These are phyloP conservation scores for Ilyonectria sp. DNA, from an alignment of 2,329 filamentous ascomycete genomes.

Conservation along the genomic window DNA sequence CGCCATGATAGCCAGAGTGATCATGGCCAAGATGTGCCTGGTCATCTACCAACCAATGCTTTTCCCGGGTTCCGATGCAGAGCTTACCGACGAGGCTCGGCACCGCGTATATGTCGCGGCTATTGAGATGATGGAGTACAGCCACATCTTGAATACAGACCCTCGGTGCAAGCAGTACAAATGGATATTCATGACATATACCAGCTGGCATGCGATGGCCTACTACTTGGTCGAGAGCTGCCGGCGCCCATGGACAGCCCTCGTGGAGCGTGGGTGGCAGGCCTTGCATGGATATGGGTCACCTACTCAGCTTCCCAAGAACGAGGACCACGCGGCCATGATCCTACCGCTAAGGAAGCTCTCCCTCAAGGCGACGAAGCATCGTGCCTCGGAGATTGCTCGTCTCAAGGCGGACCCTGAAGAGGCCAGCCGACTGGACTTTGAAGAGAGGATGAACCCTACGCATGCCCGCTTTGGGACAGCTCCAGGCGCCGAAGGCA, in stretches of 20 bases:
- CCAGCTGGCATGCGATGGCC: conserved; percentile 67
- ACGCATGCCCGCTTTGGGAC: conserved; percentile 64
- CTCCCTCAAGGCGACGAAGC: conserved; percentile 66
- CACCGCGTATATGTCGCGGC: conserved; percentile 80
- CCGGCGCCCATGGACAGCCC: conserved; percentile 64
- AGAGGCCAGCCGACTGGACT: conserved; percentile 65
- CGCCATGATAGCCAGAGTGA: conserved; percentile 77
- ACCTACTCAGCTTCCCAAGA: conserved; percentile 60
- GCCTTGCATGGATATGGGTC: conserved; percentile 59
- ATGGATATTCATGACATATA: conserved; percentile 67
- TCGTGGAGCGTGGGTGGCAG: conserved; percentile 66
- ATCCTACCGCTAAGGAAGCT: conserved; percentile 70
- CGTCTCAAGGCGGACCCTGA: conserved; percentile 64
- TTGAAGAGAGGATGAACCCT: conserved; percentile 62
- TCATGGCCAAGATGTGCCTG: conserved; percentile 85
- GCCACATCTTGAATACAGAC: conserved; percentile 76
- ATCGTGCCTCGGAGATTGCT: conserved; percentile 66
- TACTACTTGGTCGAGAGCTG: conserved; percentile 64
- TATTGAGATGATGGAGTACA: conserved; percentile 81
- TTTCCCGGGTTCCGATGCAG: conserved; percentile 69
- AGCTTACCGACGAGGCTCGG: conserved; percentile 73
- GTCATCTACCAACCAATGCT: conserved; percentile 83
- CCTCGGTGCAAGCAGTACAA: conserved; percentile 60
- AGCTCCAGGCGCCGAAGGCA: conserved; percentile 62
- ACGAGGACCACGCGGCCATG: conserved; percentile 63